A percentile compares a stretch with the other conserved stretches of the same genome.
Evolutionary conservation across 352 stramenopile genomes (phyloP).

Genomic region (Phytophthora citrophthora): DNA sequence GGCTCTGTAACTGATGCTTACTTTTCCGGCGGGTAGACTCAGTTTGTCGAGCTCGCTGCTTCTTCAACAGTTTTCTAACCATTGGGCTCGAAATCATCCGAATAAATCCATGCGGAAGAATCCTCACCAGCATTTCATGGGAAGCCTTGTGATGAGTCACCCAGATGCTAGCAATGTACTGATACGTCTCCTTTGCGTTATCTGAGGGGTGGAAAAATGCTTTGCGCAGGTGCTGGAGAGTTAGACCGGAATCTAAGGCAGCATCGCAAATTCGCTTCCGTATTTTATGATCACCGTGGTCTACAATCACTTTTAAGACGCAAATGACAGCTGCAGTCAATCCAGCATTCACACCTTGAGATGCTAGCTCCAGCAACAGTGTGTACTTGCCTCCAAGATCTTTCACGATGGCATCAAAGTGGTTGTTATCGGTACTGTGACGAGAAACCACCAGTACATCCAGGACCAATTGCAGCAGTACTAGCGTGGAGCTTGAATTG

Average conservation of each 20-base stretch:
- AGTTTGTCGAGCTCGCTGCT: slow-evolving; percentile 52
- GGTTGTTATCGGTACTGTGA: slow-evolving; percentile 71
- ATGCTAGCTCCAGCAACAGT: slow-evolving; percentile 57
- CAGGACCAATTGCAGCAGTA: slow-evolving; percentile 66
- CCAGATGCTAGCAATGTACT: slow-evolving; percentile 81
- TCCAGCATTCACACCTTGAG: slow-evolving; percentile 57
- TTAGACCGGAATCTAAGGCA: slow-evolving; percentile 69
- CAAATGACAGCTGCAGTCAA: slow-evolving; percentile 63
- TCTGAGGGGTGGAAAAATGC: slow-evolving; percentile 72
- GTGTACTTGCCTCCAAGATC: slow-evolving; percentile 56
- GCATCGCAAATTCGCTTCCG: slow-evolving; percentile 74
- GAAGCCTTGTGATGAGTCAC: slow-evolving; percentile 77
- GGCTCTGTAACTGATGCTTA: slow-evolving; percentile 28
- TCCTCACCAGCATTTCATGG: slow-evolving; percentile 67
- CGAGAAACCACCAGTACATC: slow-evolving; percentile 70
- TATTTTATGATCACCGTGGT: slow-evolving; percentile 65
- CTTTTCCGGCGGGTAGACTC: slow-evolving; percentile 35
- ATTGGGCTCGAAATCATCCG: slow-evolving; percentile 72
- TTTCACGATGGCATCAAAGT: slow-evolving; percentile 80
- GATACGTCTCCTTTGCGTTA: slow-evolving; percentile 69
- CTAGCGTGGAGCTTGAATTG: slow-evolving; percentile 59
- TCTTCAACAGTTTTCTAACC: slow-evolving; percentile 68
- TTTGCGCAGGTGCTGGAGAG: slow-evolving; percentile 62
- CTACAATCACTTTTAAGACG: slow-evolving; percentile 74
- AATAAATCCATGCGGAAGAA: slow-evolving; percentile 78